Conservation (phyloP, 2,329 filamentous ascomycete genomes). For the Penicillium sp. region DNA sequence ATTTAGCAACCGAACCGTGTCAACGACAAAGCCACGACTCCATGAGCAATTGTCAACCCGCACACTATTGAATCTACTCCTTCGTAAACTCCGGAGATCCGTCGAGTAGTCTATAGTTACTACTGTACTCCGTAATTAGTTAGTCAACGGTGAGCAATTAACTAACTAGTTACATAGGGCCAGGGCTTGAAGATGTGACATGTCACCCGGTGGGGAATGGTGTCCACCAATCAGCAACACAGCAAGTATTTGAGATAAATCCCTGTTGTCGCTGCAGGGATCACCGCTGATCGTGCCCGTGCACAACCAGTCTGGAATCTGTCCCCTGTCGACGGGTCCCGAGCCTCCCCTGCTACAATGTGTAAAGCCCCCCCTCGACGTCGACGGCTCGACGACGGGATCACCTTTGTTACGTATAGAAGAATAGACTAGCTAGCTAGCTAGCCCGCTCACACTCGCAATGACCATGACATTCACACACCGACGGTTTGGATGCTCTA, state of each 20-base stretch:
- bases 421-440: background rate
- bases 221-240: conserved; percentile 36
- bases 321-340: conserved; percentile 3
- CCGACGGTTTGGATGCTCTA: conserved; percentile 6
- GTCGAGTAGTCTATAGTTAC: background rate
- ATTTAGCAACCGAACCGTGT: background rate
- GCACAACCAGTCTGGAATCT: conserved; percentile 26
- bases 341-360: background rate
- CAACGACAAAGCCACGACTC: background rate
- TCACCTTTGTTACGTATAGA: background rate
- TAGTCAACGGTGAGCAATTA: conserved; percentile 9
- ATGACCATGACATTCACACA: background rate
- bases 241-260: conserved; percentile 45
- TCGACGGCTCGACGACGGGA: background rate
- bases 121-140: background rate
- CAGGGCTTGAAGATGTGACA: conserved; percentile 33
- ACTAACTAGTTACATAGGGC: conserved; percentile 25
- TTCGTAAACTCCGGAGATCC: background rate
- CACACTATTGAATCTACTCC: background rate
- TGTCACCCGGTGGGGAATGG: conserved; percentile 19
- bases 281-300: conserved; percentile 36
- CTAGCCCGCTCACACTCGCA: background rate
- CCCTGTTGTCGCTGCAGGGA: conserved; percentile 37
- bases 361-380: no score
- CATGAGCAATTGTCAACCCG: background rate